Percentiles rank a stretch among this genome's conserved stretches.
Evolutionary conservation across 768 basidiomycete genomes (phyloP).

Genomic region (Boletus subcaerulescens): DNA sequence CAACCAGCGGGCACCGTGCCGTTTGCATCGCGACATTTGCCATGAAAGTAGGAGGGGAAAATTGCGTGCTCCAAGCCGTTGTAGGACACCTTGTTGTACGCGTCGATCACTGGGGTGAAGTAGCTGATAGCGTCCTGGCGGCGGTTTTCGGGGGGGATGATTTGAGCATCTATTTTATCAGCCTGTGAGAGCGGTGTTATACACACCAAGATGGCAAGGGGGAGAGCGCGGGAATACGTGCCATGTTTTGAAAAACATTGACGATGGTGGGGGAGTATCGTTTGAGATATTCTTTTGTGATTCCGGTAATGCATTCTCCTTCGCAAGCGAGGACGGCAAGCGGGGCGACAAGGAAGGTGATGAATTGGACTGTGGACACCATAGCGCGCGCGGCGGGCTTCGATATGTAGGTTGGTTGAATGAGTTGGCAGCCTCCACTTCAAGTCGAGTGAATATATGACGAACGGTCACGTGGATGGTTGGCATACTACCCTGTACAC

Average conservation of each 20-base stretch:
- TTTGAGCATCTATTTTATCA: conserved; percentile 30
- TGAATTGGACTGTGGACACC: conserved; percentile 19
- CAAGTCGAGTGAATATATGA: neutral
- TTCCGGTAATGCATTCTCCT: conserved; percentile 61
- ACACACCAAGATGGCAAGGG: neutral
- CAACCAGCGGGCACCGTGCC: conserved; percentile 65
- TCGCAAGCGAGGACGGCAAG: conserved; percentile 57
- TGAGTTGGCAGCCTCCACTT: neutral
- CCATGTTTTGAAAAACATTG: conserved; percentile 40
- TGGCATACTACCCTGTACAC: conserved; percentile 2
- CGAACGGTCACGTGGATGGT: conserved; percentile 19
- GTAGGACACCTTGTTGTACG: conserved; percentile 46
- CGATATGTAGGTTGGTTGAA: conserved; percentile 5
- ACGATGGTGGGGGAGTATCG: conserved; percentile 49
- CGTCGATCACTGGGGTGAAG: conserved; percentile 45
- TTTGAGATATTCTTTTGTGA: conserved; percentile 52
- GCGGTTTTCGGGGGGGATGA: conserved; percentile 29
- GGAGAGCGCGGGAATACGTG: conserved; percentile 25
- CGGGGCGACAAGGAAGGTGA: conserved; percentile 31
- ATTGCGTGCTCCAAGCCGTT: conserved; percentile 50
- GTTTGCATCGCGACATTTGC: conserved; percentile 58
- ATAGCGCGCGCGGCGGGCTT: conserved; percentile 15
- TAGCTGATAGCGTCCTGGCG: conserved; percentile 32
- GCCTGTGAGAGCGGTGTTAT: conserved; percentile 28
- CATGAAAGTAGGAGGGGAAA: conserved; percentile 72